Conservation (phyloP, 1,284 basidiomycete genomes). For the Farysia itapuensis region DNA sequence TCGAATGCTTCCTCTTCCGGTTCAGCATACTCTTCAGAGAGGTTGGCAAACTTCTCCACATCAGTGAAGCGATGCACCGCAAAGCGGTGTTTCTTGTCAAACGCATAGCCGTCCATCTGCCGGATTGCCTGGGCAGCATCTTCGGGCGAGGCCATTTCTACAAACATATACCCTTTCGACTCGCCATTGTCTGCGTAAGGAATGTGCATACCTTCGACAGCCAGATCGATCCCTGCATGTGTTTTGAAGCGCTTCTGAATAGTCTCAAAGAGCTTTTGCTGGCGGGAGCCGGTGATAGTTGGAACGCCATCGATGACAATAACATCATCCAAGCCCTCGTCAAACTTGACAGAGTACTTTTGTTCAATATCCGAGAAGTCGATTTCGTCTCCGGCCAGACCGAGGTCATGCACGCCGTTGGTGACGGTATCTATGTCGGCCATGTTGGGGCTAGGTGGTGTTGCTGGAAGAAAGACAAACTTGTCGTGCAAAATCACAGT, state of each 20-base stretch:
- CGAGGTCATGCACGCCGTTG: constrained; percentile 41
- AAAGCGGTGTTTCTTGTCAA: constrained; percentile 91
- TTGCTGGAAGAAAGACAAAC: no score
- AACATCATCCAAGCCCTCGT: constrained; percentile 61
- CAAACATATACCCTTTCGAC: constrained; percentile 71
- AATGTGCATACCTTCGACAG: constrained; percentile 59
- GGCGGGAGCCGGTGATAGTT: constrained; percentile 58
- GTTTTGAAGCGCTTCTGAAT: constrained; percentile 60
- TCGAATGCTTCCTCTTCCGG: constrained; percentile 77
- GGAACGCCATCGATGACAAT: constrained; percentile 62
- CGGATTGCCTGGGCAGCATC: constrained; percentile 80
- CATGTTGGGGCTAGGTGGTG: no score
- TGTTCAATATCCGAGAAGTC: constrained; percentile 93
- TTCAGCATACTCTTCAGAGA: constrained; percentile 83
- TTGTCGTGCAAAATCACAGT: no score
- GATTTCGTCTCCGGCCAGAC: constrained; percentile 65
- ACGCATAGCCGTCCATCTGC: constrained; percentile 80
- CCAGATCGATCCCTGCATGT: constrained; percentile 59
- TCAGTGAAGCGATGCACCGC: constrained; percentile 88
- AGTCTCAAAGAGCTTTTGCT: constrained; percentile 60
- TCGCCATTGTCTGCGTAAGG: constrained; percentile 59
- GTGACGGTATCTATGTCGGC: constrained; percentile 34
- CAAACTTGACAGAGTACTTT: constrained; percentile 67
- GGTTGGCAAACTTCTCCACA: constrained; percentile 78
- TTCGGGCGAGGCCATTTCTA: constrained; percentile 79